Conservation (phyloP, 1,284 basidiomycete species). For the Vanrija pseudolonga region DNA sequence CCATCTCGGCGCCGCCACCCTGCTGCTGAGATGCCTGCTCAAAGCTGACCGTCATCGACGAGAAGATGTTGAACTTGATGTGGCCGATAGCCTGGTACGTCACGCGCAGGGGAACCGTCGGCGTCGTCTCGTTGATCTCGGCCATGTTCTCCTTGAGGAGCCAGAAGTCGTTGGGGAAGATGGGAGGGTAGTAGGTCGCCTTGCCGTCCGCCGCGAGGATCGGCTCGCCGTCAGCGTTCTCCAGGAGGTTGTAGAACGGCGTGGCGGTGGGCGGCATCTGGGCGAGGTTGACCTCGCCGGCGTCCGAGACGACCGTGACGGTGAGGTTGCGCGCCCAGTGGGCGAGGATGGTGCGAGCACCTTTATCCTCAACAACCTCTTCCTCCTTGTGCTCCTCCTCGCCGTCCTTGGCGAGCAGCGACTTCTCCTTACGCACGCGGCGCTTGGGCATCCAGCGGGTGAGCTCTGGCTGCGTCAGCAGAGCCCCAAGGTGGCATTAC, state of each 20-base stretch:
- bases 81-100: conserved; percentile 80
- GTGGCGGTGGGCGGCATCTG: conserved; percentile 62
- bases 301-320: conserved; percentile 76
- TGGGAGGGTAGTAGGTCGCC: conserved; percentile 70
- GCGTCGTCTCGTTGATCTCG: conserved; percentile 73
- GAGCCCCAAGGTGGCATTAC: conserved; percentile 36
- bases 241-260: conserved; percentile 55
- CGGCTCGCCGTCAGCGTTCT: conserved; percentile 54
- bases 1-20: conserved; percentile 66
- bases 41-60: conserved; percentile 72
- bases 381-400: conserved; percentile 48
- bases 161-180: conserved; percentile 97
- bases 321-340: conserved; percentile 87
- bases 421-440: conserved; percentile 77
- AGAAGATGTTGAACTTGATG: conserved; percentile 70
- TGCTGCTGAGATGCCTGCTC: conserved; percentile 69
- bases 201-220: conserved; percentile 30
- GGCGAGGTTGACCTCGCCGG: conserved; percentile 56
- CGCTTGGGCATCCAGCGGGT: conserved; percentile 73
- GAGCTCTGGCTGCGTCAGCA: conserved; percentile 61
- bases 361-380: conserved; percentile 24
- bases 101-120: conserved; percentile 70
- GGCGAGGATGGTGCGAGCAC: conserved; percentile 54
- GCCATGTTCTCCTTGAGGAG: conserved; percentile 68
- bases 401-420: conserved; percentile 60